Percentiles rank a stretch among this genome's conserved stretches.
Conservation (phyloP, 2,329 filamentous ascomycete species). For the Xylaria polymorpha region DNA sequence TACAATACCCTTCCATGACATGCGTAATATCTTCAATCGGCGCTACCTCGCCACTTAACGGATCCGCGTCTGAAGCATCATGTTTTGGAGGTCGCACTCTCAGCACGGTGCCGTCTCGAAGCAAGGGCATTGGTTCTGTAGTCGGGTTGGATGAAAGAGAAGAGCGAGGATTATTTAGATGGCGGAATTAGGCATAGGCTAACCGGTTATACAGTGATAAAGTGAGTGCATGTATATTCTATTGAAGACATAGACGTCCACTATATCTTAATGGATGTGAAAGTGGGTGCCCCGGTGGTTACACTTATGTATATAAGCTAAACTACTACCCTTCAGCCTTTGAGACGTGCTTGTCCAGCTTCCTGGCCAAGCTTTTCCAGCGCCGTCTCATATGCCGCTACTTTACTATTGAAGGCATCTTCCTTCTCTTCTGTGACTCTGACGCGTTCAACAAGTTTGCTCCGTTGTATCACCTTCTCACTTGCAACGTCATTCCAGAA, state of each 20-base stretch:
- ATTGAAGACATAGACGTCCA: no score
- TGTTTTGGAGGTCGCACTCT: background rate
- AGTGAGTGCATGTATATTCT: no score
- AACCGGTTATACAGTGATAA: background rate
- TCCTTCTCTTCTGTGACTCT: slow-evolving; percentile 55
- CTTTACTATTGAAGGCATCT: slow-evolving; percentile 60
- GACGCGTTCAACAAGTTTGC: slow-evolving; percentile 60
- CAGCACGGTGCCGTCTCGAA: slow-evolving; percentile 21
- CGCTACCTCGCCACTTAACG: slow-evolving; percentile 5
- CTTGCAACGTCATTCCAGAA: slow-evolving; percentile 87
- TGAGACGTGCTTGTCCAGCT: slow-evolving; percentile 55
- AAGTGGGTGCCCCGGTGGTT: no score
- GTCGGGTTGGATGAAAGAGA: no score
- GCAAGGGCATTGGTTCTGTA: no score
- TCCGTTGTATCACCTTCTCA: slow-evolving; percentile 53
- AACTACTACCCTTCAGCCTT: slow-evolving; percentile 59
- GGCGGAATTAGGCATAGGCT: background rate
- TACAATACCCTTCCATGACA: slow-evolving; percentile 7
- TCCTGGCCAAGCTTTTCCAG: slow-evolving; percentile 72
- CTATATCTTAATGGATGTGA: background rate
- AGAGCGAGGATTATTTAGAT: no score
- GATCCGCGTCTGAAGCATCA: background rate
- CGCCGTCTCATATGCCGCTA: slow-evolving; percentile 65
- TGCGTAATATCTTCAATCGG: slow-evolving; percentile 19
- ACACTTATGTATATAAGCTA: no score